A percentile compares a stretch with the other conserved stretches of the same genome.
Evolutionary conservation across 2,329 filamentous ascomycete genomes (phyloP).

Genomic region (Achaetomium macrosporum): DNA sequence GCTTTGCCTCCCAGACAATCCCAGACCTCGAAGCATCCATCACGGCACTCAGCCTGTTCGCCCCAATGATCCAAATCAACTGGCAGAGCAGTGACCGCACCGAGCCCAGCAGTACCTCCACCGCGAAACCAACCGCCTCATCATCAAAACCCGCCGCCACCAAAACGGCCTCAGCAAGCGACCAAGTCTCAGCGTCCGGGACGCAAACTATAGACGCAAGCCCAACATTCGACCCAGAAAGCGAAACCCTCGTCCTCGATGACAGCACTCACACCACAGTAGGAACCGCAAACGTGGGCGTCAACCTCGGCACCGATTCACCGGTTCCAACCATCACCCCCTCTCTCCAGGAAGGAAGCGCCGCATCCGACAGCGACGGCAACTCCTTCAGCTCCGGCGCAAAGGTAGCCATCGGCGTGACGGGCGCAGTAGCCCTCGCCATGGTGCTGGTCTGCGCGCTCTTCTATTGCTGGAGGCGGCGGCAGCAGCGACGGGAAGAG

Average conservation of each 20-base stretch:
- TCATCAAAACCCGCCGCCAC: background rate
- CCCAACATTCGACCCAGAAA: constrained; percentile 5
- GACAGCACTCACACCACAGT: background rate
- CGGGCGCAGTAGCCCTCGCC: constrained; percentile 17
- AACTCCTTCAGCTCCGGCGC: constrained; percentile 10
- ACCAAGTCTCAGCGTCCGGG: background rate
- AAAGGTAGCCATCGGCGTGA: constrained; percentile 22
- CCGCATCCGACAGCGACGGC: background rate
- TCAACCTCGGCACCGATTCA: background rate
- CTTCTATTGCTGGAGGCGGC: constrained; percentile 21
- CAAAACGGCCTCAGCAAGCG: background rate
- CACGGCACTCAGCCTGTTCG: constrained; percentile 23
- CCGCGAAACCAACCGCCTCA: background rate
- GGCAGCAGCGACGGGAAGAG: constrained; percentile 18
- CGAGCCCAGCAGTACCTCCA: constrained; percentile 1
- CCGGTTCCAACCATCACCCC: background rate
- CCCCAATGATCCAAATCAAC: constrained; percentile 29
- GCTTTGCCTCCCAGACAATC: constrained; percentile 15
- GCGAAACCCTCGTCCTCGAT: constrained; percentile 16
- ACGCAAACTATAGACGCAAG: constrained; percentile 12
- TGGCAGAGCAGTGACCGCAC: constrained; percentile 24
- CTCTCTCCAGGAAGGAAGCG: background rate
- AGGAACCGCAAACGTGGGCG: background rate
- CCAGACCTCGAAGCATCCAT: constrained; percentile 17
- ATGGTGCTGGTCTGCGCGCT: constrained; percentile 18